These are phyloP conservation scores for Coffea humblotiana DNA, from an alignment of 305 asterid genomes.

Conservation along the genomic window DNA sequence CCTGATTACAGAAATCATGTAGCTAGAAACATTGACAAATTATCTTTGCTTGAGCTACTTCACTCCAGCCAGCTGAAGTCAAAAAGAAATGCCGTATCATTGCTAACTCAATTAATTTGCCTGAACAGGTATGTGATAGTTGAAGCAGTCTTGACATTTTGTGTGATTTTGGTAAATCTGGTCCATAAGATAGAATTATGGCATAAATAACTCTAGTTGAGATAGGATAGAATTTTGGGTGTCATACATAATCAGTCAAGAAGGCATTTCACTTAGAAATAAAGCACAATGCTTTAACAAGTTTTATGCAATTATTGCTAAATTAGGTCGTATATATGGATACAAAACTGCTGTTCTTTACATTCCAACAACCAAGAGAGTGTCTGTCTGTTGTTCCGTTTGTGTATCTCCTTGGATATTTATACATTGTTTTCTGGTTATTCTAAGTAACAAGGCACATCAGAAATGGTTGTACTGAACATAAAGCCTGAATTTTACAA, in stretches of 20 bases:
- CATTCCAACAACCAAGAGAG: background rate
- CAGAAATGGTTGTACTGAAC: too few species aligned
- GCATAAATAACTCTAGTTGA: background rate
- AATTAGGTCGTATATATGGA: background rate
- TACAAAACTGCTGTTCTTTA: background rate
- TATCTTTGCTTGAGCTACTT: slow-evolving; percentile 49
- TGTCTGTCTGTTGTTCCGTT: background rate
- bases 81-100: slow-evolving; percentile 34
- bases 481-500: too few species aligned
- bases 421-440: background rate
- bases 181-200: background rate
- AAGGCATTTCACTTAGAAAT: too few species aligned
- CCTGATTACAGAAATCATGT: slow-evolving; percentile 44
- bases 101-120: slow-evolving; percentile 64
- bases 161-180: background rate
- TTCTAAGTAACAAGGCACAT: background rate
- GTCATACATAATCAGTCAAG: background rate
- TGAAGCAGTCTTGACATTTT: background rate
- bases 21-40: slow-evolving; percentile 39
- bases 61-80: slow-evolving; percentile 33
- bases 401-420: background rate
- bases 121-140: slow-evolving; percentile 53
- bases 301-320: background rate
- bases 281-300: background rate
- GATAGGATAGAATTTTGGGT: background rate